A percentile compares a stretch with the other conserved stretches of the same genome.
Evolutionary conservation across 192 early-diverging fungal species (phyloP).

Genomic region (Cetraspora pellucida): DNA sequence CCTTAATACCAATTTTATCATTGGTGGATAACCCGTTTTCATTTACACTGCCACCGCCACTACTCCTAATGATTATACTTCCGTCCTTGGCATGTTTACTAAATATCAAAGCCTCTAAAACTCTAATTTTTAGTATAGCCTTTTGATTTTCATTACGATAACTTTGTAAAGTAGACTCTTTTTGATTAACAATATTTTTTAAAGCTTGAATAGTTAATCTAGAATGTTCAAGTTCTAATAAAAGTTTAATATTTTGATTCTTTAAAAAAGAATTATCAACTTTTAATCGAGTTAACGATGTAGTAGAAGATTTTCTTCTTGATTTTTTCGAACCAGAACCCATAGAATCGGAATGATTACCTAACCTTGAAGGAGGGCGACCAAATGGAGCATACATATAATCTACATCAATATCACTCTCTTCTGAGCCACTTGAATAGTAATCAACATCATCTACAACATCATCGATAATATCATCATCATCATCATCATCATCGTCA

Average conservation of each 20-base stretch:
- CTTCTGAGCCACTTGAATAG: background rate
- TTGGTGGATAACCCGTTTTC: background rate
- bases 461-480: no score
- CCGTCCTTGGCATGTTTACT: constrained; percentile 30
- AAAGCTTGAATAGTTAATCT: constrained; percentile 24
- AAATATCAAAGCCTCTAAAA: constrained; percentile 19
- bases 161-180: constrained; percentile 11
- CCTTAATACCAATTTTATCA: background rate
- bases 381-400: constrained; percentile 10
- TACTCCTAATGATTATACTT: constrained; percentile 19
- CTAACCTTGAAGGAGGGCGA: constrained; percentile 7
- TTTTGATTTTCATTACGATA: constrained; percentile 8
- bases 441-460: constrained; percentile 8
- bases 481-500: constrained; percentile 4
- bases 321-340: background rate
- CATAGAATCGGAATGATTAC: background rate
- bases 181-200: constrained; percentile 17
- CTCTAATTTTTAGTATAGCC: background rate
- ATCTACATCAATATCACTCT: background rate
- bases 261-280: constrained; percentile 28
- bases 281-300: background rate
- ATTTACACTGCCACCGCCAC: background rate
- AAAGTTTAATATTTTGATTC: constrained; percentile 17
- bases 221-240: constrained; percentile 12
- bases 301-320: background rate